These are phyloP conservation scores for Colletotrichum sp. DNA, from an alignment of 2,329 filamentous ascomycete species.

Conservation along the genomic window DNA sequence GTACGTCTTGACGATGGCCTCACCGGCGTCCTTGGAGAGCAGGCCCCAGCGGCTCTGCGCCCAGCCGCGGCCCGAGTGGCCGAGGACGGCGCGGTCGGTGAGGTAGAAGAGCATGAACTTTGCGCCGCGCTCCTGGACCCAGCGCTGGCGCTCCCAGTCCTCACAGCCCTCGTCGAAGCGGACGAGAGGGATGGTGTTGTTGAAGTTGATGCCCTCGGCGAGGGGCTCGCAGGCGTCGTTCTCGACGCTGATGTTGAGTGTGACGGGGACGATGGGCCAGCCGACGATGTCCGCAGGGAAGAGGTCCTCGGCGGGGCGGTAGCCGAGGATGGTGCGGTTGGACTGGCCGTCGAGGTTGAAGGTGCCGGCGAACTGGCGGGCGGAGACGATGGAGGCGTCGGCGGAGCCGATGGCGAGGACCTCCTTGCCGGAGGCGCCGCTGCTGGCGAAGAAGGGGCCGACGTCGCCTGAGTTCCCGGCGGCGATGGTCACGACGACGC, in stretches of 20 bases:
- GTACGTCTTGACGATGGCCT: conserved; percentile 33
- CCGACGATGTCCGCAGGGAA: conserved; percentile 26
- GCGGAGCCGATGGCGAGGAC: conserved; percentile 27
- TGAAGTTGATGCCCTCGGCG: conserved; percentile 3
- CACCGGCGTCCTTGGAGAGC: conserved; percentile 26
- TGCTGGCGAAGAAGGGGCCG: conserved; percentile 27
- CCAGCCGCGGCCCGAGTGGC: conserved; percentile 7
- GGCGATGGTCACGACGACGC: conserved; percentile 28
- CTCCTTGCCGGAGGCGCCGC: conserved; percentile 28
- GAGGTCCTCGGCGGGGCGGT: conserved; percentile 23
- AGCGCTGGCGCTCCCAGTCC: conserved; percentile 28
- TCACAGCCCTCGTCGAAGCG: conserved; percentile 13
- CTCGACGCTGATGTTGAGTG: conserved; percentile 27
- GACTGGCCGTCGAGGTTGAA: conserved; percentile 25
- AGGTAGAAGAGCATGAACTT: conserved; percentile 37
- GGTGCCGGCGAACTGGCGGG: conserved; percentile 22
- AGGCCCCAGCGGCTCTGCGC: conserved; percentile 13
- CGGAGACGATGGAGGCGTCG: conserved; percentile 12
- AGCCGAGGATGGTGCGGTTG: conserved; percentile 28
- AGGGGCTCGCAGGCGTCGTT: conserved; percentile 29
- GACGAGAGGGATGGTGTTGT: conserved; percentile 9
- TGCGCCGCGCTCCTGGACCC: conserved; percentile 32
- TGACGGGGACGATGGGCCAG: conserved; percentile 30
- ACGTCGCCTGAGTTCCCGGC: conserved; percentile 17
- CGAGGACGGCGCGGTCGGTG: conserved; percentile 26